Base-by-base conservation (phyloP, 768 basidiomycete genomes). In the Mycena rebaudengoi region DNA sequence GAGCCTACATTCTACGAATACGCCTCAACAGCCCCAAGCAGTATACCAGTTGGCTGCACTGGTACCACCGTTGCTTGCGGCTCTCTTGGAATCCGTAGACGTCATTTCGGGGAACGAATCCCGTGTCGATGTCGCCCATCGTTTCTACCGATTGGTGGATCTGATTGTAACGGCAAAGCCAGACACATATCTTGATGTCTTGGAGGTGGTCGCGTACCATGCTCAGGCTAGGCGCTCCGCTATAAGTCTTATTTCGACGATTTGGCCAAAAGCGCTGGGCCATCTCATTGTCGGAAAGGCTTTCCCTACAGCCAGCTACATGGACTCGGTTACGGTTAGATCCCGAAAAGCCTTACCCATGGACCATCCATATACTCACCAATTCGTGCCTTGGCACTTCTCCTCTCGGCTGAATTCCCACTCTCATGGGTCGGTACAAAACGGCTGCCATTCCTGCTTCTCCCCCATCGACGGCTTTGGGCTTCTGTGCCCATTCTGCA, bases 171-270 rank as follows among this genome's bases (percentile, higher is more conserved):
- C 75, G 25, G 76, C 80, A 30, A 95, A 94, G 70, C 80, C 83
- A 0, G 92, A 95, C 73, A 80, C 85, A 4, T 89, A 89, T 71
- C 79, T 87, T 41, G 93, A 95, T 74, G 58, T 92, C 1, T 81
- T 96, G 11, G 87, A 91, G 64, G 82, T 93, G 30, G 78, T 88
- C 28, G 92, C 91, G 13, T 89, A 90, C 71, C 86, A 89, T 53
- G 82, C 87, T 4, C 73, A 83, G 53, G 82, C 89, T 23, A 80
- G 91, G 26, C 80, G 82, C 43, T 73, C 78, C 23, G 92, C 91
- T 11, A 74, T 89, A 64, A 74, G 79, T 35, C 73, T 90, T 7
- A 75, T 96, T 23, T 73, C 79, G 11, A 84, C 83, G 7, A 82
- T 89, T 60, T 95, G 90, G 89, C 91, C 92, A 1, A 81, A 82